These are phyloP conservation scores for Ophiocytium majus DNA, from an alignment of 352 stramenopile species.

Conservation along the genomic window DNA sequence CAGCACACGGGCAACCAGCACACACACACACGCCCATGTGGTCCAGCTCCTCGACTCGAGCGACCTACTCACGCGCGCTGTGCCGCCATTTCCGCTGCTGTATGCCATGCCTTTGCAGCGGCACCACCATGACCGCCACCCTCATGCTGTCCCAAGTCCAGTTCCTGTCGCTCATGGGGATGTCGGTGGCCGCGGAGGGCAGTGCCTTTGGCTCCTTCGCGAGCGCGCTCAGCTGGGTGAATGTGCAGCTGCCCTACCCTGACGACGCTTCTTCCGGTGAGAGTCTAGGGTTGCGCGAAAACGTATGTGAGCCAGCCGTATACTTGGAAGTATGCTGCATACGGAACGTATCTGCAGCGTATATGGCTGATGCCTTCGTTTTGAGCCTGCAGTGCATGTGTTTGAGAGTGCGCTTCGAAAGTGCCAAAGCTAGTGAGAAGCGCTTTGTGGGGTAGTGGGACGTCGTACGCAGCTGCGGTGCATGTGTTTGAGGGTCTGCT, in stretches of 20 bases:
- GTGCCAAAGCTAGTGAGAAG: neutral
- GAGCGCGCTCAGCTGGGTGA: neutral
- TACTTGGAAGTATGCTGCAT: too few species aligned
- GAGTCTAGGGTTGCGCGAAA: neutral
- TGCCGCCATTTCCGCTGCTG: too few species aligned
- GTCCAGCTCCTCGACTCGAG: too few species aligned
- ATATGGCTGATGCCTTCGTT: neutral
- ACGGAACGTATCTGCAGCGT: too few species aligned
- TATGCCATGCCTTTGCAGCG: neutral
- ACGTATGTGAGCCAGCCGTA: too few species aligned
- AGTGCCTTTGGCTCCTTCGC: neutral
- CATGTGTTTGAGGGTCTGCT: too few species aligned
- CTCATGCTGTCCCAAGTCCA: neutral
- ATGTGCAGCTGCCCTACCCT: neutral
- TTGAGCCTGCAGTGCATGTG: neutral
- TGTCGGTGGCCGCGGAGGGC: neutral
- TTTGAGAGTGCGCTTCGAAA: neutral
- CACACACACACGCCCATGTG: too few species aligned
- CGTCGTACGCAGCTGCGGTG: too few species aligned
- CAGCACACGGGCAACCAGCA: too few species aligned
- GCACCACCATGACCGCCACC: neutral
- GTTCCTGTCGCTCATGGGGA: neutral
- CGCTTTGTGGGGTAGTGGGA: too few species aligned
- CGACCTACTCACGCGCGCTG: too few species aligned
- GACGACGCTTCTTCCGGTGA: neutral